These are phyloP conservation scores for Rhizopus stolonifer DNA, from an alignment of 371 early-diverging fungal genomes.

Conservation along the genomic window DNA sequence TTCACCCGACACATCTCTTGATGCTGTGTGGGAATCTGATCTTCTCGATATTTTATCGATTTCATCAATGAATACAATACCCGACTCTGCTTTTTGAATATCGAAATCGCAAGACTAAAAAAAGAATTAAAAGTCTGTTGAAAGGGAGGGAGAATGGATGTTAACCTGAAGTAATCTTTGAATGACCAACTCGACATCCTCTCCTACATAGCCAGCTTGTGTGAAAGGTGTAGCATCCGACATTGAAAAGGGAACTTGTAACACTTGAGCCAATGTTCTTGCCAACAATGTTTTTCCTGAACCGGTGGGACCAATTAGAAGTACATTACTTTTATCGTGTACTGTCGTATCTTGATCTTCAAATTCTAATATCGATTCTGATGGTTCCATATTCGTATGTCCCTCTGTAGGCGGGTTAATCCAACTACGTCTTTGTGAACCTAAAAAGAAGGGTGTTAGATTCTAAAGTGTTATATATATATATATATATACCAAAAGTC, in stretches of 20 bases:
- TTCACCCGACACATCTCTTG: conserved; percentile 93
- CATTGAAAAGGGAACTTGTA: conserved; percentile 90
- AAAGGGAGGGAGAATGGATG: too few relatives aligned
- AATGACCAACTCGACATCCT: conserved; percentile 89
- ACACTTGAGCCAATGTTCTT: conserved; percentile 78
- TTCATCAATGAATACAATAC: conserved; percentile 93
- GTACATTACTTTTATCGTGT: conserved; percentile 88
- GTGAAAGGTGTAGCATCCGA: conserved; percentile 93
- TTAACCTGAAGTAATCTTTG: conserved; percentile 82
- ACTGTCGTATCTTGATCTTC: conserved; percentile 38
- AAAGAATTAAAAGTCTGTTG: too few relatives aligned
- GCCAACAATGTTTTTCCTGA: conserved; percentile 84
- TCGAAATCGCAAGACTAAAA: conserved; percentile 79
- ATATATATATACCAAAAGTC: background rate
- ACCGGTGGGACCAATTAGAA: conserved; percentile 85
- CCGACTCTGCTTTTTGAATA: conserved; percentile 81
- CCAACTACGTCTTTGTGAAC: conserved; percentile 30
- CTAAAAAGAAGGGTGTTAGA: conserved; percentile 2
- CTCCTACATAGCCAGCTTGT: conserved; percentile 93
- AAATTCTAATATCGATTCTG: background rate
- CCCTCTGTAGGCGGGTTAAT: conserved; percentile 35
- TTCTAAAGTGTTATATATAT: too few relatives aligned
- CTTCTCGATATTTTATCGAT: conserved; percentile 87
- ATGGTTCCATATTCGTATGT: background rate
- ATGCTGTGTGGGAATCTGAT: conserved; percentile 70